Evolutionary conservation across 768 basidiomycete species (phyloP).

Genomic region (Paxillus rubicundulus): DNA sequence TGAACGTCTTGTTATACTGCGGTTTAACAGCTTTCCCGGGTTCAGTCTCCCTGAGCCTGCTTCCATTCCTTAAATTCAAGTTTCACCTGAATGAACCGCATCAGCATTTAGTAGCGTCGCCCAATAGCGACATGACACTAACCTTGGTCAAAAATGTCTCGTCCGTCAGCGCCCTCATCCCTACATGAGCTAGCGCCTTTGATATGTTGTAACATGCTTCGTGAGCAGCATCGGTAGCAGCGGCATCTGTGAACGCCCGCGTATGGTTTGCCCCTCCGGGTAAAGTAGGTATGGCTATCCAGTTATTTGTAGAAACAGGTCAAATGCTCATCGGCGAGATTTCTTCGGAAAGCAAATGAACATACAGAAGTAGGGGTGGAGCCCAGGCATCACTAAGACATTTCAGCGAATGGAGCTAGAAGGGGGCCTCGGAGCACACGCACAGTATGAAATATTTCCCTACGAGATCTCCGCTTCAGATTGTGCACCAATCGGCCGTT

Average conservation of each 20-base stretch:
- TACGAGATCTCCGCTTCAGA: not conserved
- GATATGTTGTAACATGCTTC: conserved; percentile 63
- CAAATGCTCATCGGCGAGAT: not conserved
- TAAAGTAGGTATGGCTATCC: conserved; percentile 70
- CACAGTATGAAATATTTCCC: conserved; percentile 70
- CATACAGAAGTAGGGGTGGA: conserved; percentile 67
- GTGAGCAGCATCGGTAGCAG: conserved; percentile 59
- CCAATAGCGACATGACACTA: conserved; percentile 1
- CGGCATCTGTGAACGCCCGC: conserved; percentile 59
- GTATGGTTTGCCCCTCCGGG: conserved; percentile 79
- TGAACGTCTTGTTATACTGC: not conserved
- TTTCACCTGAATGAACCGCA: conserved; percentile 38
- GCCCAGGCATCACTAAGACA: conserved; percentile 52
- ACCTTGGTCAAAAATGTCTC: conserved; percentile 61
- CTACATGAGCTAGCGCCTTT: conserved; percentile 69
- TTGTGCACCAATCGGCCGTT: not conserved
- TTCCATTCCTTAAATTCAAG: conserved; percentile 49
- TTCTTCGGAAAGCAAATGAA: not conserved
- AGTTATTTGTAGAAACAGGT: no score
- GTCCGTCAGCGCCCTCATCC: conserved; percentile 68
- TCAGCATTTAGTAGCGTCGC: not conserved
- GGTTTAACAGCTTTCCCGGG: not conserved
- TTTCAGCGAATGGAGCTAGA: conserved; percentile 1
- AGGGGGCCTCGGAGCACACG: not conserved
- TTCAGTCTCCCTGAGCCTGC: conserved; percentile 9